Evolutionary conservation across 2,329 filamentous ascomycete genomes (phyloP).

Genomic region (Mollisiaceae sp.): DNA sequence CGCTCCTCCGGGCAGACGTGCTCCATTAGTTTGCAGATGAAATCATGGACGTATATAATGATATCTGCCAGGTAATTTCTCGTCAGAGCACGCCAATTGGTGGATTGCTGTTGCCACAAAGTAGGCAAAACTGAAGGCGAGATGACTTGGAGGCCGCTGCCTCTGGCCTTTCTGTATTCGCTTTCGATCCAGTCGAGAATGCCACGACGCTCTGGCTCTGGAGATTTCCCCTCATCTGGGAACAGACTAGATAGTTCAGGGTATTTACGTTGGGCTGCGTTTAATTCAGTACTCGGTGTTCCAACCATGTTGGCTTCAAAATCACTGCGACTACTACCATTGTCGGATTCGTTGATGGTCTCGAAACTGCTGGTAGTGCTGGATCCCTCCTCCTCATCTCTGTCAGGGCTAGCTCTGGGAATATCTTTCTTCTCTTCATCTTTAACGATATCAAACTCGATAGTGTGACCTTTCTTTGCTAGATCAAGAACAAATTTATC

Average conservation of each 20-base stretch:
- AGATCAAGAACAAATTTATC: slow-evolving; percentile 23
- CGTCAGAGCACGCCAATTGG: slow-evolving; percentile 53
- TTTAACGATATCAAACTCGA: slow-evolving; percentile 6
- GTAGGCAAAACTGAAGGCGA: slow-evolving; percentile 22
- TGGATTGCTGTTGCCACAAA: slow-evolving; percentile 27
- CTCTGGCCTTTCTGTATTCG: slow-evolving; percentile 22
- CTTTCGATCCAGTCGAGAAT: slow-evolving; percentile 24
- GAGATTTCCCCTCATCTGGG: neutral
- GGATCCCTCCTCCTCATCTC: neutral
- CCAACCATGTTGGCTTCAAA: neutral
- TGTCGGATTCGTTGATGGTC: too few relatives aligned
- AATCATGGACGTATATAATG: slow-evolving; percentile 58
- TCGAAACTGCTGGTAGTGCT: neutral
- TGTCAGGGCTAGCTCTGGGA: too few relatives aligned
- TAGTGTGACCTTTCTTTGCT: slow-evolving; percentile 21
- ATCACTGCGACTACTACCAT: neutral
- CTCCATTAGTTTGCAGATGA: slow-evolving; percentile 38
- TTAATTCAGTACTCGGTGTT: neutral
- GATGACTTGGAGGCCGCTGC: slow-evolving; percentile 23
- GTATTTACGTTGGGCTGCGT: neutral
- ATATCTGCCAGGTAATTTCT: slow-evolving; percentile 56
- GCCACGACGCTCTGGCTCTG: neutral
- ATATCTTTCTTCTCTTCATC: neutral
- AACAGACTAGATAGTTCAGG: neutral
- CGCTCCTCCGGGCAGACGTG: slow-evolving; percentile 43